Percentiles rank a stretch among this genome's conserved stretches.
phyloP scores from a whole-genome alignment of 2,329 filamentous ascomycete species.

The Sporothrix luriei region DNA sequence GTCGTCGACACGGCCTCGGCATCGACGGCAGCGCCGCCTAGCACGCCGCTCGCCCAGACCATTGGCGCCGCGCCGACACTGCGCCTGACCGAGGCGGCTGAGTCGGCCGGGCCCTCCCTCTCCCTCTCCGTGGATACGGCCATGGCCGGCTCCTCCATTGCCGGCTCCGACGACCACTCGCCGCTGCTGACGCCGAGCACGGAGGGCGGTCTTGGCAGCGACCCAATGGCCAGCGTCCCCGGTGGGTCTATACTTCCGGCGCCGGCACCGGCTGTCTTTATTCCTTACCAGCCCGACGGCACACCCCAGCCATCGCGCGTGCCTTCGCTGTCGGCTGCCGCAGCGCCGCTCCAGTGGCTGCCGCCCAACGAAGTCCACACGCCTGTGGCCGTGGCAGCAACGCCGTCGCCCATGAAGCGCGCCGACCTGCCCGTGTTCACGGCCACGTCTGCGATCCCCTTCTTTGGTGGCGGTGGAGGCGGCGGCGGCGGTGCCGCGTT shows the following conservation, averaged over 20 bases:
- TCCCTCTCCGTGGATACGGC: not conserved
- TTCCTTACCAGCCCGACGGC: slow-evolving; percentile 60
- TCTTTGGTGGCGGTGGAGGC: slow-evolving; percentile 41
- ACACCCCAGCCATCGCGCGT: slow-evolving; percentile 38
- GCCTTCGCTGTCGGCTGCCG: slow-evolving; percentile 36
- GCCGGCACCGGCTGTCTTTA: slow-evolving; percentile 49
- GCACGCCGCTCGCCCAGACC: slow-evolving; percentile 26
- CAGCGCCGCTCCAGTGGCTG: slow-evolving; percentile 53
- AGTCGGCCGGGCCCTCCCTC: not conserved
- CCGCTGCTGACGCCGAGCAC: slow-evolving; percentile 30
- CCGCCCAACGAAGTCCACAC: slow-evolving; percentile 48
- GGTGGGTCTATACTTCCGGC: not conserved
- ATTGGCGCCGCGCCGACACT: slow-evolving; percentile 11
- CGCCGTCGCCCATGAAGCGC: slow-evolving; percentile 46
- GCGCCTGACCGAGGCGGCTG: not conserved
- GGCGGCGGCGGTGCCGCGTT: not conserved
- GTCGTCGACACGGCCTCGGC: not conserved
- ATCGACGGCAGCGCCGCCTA: slow-evolving; percentile 27
- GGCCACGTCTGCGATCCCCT: slow-evolving; percentile 53
- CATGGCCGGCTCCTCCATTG: slow-evolving; percentile 2
- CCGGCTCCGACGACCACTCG: slow-evolving; percentile 36
- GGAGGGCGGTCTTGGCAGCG: slow-evolving; percentile 25
- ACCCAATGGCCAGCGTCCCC: not conserved
- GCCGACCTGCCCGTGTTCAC: slow-evolving; percentile 47
- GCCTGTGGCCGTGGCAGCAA: slow-evolving; percentile 37